Conservation (phyloP, 352 stramenopile genomes). For the Aphanomyces invadans region DNA sequence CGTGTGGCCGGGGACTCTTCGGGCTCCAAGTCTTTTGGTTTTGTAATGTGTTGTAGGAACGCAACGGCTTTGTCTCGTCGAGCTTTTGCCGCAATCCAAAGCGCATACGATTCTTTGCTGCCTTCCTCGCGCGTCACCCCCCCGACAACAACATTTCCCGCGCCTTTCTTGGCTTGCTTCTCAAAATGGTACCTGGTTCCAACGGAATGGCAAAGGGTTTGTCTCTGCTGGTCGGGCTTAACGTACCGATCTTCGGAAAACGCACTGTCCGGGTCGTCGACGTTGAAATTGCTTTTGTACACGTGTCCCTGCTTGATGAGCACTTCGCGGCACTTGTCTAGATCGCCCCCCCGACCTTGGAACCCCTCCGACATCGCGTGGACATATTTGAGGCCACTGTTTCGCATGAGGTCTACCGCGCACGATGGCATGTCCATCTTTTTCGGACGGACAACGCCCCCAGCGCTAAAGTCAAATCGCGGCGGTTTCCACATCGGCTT, state of each 20-base stretch:
- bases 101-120: conserved; percentile 61
- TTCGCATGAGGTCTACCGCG: conserved; percentile 64
- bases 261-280: conserved; percentile 36
- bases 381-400: conserved; percentile 73
- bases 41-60: conserved; percentile 58
- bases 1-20: conserved; percentile 33
- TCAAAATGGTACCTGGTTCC: conserved; percentile 40
- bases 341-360: conserved; percentile 66
- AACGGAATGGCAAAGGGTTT: background rate
- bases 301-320: conserved; percentile 73
- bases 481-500: conserved; percentile 31
- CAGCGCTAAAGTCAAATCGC: conserved; percentile 70
- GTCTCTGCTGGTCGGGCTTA: background rate
- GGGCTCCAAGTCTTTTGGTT: conserved; percentile 28
- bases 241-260: conserved; percentile 63
- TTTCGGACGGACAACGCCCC: conserved; percentile 51
- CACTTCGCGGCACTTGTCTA: conserved; percentile 69
- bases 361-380: conserved; percentile 83
- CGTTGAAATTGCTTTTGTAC: conserved; percentile 58
- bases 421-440: conserved; percentile 53
- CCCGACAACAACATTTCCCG: conserved; percentile 16
- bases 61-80: conserved; percentile 67
- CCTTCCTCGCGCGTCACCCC: conserved; percentile 33
- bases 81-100: conserved; percentile 74
- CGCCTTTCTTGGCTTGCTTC: conserved; percentile 46